Conservation (phyloP, 2,329 filamentous ascomycete species). For the Tolypocladium inflatum region DNA sequence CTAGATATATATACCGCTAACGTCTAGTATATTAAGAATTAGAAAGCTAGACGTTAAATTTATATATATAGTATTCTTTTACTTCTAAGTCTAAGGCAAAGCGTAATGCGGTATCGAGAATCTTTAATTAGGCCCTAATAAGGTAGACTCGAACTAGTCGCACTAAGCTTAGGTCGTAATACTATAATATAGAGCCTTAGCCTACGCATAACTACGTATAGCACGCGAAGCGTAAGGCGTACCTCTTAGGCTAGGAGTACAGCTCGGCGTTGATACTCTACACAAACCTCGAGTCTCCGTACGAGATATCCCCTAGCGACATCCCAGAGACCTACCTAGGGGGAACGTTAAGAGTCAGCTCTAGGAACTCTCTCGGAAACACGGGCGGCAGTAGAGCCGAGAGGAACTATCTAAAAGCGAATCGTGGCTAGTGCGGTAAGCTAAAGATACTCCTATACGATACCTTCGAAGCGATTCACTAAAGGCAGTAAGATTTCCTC, state of each 20-base stretch:
- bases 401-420: neutral
- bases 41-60: no score
- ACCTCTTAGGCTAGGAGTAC: neutral
- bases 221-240: neutral
- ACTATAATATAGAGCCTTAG: neutral
- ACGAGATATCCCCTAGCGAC: neutral
- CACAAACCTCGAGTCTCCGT: neutral
- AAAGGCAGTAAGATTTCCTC: neutral
- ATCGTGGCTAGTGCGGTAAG: neutral
- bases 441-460: neutral
- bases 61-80: neutral
- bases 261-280: neutral
- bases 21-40: no score
- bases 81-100: no score
- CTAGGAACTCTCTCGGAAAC: neutral
- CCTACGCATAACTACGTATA: slow-evolving; percentile 1
- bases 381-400: neutral
- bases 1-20: neutral
- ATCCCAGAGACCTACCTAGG: neutral
- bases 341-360: neutral
- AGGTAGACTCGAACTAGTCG: neutral
- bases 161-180: neutral
- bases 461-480: neutral
- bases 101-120: neutral
- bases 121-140: neutral